phyloP scores from a whole-genome alignment of 768 basidiomycete genomes.

The Daedalea quercina region DNA sequence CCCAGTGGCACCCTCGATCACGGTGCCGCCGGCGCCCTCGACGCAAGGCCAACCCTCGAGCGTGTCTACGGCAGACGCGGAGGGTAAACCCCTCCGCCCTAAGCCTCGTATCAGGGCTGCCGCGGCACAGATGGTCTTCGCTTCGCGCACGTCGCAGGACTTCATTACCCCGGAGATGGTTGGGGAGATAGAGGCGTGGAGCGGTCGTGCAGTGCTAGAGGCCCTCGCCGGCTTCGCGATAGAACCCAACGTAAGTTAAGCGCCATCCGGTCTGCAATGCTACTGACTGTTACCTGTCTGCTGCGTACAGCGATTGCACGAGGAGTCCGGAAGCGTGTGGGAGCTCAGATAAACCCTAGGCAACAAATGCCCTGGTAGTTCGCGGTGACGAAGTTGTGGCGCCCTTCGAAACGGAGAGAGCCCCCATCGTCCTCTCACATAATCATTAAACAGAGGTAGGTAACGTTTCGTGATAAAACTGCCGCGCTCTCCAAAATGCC shows the following conservation, averaged over 20 bases:
- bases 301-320: conserved; percentile 11
- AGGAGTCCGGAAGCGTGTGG: conserved; percentile 17
- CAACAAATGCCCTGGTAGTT: not conserved
- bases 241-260: conserved; percentile 39
- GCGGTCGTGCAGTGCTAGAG: conserved; percentile 52
- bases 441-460: too few species aligned
- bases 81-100: conserved; percentile 7
- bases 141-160: conserved; percentile 61
- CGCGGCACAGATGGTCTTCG: conserved; percentile 77
- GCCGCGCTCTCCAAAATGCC: too few species aligned
- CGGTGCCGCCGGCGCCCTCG: conserved; percentile 16
- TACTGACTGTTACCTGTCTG: not conserved
- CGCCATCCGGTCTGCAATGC: not conserved
- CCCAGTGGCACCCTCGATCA: conserved; percentile 34
- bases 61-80: conserved; percentile 9
- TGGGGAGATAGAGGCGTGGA: conserved; percentile 52
- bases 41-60: conserved; percentile 12
- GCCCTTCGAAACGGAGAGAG: too few species aligned
- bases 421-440: too few species aligned
- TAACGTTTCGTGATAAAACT: too few species aligned
- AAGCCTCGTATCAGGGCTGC: conserved; percentile 57
- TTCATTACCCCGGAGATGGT: conserved; percentile 73
- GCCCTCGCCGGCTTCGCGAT: conserved; percentile 45
- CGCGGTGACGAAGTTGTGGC: too few species aligned
- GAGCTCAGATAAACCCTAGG: conserved; percentile 4